Evolutionary conservation across 2,329 filamentous ascomycete species (phyloP).

Genomic region (Calonectria fujianensis): DNA sequence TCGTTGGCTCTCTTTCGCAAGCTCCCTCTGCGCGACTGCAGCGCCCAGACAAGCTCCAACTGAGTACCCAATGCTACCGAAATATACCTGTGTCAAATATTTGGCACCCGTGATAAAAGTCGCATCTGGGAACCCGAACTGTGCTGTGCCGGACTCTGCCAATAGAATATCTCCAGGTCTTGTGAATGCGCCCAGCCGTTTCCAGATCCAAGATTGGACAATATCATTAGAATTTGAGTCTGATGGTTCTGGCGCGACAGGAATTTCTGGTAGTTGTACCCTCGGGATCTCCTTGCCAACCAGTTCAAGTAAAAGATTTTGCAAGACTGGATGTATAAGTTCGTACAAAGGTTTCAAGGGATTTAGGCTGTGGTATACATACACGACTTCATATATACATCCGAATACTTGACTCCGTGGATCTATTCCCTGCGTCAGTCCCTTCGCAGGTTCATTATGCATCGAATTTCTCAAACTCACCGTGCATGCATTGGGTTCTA

Average conservation of each 20-base stretch:
- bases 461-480: background rate
- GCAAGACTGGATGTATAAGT: slow-evolving; percentile 20
- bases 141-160: slow-evolving; percentile 40
- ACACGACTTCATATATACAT: slow-evolving; percentile 36
- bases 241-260: background rate
- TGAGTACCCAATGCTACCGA: slow-evolving; percentile 41
- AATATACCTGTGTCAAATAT: slow-evolving; percentile 41
- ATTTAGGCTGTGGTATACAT: background rate
- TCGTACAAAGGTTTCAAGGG: background rate
- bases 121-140: slow-evolving; percentile 39
- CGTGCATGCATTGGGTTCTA: slow-evolving; percentile 31
- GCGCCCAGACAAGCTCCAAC: slow-evolving; percentile 35
- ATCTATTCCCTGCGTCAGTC: slow-evolving; percentile 4
- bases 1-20: background rate
- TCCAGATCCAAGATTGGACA: slow-evolving; percentile 42
- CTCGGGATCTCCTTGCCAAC: background rate
- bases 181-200: slow-evolving; percentile 31
- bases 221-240: slow-evolving; percentile 25
- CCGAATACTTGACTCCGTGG: background rate
- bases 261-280: background rate
- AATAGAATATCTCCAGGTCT: slow-evolving; percentile 32
- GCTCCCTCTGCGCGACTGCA: slow-evolving; percentile 33
- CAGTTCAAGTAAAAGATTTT: slow-evolving; percentile 10
- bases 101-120: slow-evolving; percentile 27
- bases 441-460: background rate